Evolutionary conservation across 176 grass and related monocot species (phyloP), one percentile per base, ranked within the genome.

Genomic region (Cenchrus fungigraminus): DNA sequence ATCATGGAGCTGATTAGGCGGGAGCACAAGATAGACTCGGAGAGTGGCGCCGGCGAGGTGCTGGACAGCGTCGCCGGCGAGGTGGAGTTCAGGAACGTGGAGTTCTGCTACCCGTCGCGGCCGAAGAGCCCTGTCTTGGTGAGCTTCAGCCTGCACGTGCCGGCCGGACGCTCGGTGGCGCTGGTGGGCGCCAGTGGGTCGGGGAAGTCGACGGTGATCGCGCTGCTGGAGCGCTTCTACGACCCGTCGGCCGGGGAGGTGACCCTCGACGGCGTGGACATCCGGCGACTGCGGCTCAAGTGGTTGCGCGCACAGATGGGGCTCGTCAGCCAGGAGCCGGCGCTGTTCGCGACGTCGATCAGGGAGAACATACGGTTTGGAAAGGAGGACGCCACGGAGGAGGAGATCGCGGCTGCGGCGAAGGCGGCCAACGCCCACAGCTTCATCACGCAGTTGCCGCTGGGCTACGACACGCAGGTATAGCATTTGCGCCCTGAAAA

Each of bases 241-340:
- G 93, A 98, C 51, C 97, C 97, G 15, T 74, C 78, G 1, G 88
- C 52, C 0, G 97, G 97, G 4, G 93, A 86, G 86, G 91, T 98
- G 68, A n/a, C 82, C 6, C 11, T 98, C 0, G 97, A 98, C 73
- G 91, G 93, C 17, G 84, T 94, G 51, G 88, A 95, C 85, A 92
- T 95, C 86, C 89, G 88, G 80, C 83, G 66, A 76, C 88, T 98
- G 15, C 80, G 82, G 58, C 97, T 98, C 62, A 95, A 94, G 81
- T 98, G 97, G 97, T 53, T 98, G 78, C 85, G 97, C 49, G 72
- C 87, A 7, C 97, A 95, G 81, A 95, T 98, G 68, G 97, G 97
- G 10, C 87, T 98, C 31, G 97, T 98, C 11, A 98, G 97, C 89
- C 97, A 98, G 74, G 97, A 98, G 85, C 97, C 97, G 34, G 97